phyloP scores from a whole-genome alignment of 2,329 filamentous ascomycete species.

The Pseudogymnoascus sp. region DNA sequence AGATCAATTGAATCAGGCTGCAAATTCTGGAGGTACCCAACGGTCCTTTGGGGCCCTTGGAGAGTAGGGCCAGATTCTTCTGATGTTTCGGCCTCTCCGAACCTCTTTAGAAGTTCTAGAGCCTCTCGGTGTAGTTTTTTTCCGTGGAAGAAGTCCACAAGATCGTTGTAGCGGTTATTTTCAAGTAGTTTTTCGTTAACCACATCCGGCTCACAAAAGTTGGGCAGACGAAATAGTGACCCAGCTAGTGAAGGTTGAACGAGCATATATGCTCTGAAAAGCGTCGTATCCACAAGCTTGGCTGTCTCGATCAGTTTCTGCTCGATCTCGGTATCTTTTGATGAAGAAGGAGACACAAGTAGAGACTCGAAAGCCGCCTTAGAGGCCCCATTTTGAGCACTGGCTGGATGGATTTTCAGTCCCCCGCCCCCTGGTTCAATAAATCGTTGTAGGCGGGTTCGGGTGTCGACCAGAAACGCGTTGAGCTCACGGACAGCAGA shows the following conservation, averaged over 20 bases:
- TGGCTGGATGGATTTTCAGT: slow-evolving; percentile 41
- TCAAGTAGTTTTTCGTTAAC: slow-evolving; percentile 90
- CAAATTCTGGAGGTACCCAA: slow-evolving; percentile 83
- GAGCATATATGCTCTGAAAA: slow-evolving; percentile 95
- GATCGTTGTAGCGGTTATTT: slow-evolving; percentile 78
- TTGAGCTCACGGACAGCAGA: slow-evolving; percentile 75
- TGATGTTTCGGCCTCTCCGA: slow-evolving; percentile 54
- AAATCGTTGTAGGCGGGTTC: slow-evolving; percentile 55
- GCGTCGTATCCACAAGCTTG: slow-evolving; percentile 80
- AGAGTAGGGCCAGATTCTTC: slow-evolving; percentile 49
- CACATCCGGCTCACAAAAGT: slow-evolving; percentile 93
- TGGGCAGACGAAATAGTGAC: slow-evolving; percentile 87
- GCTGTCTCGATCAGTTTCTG: slow-evolving; percentile 68
- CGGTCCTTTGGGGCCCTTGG: slow-evolving; percentile 73
- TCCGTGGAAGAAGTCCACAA: slow-evolving; percentile 96
- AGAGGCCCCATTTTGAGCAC: slow-evolving; percentile 33
- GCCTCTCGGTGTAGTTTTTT: slow-evolving; percentile 89
- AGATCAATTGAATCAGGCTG: slow-evolving; percentile 83
- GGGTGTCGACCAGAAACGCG: slow-evolving; percentile 80
- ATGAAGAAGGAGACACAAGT: slow-evolving; percentile 36
- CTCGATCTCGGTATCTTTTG: slow-evolving; percentile 51
- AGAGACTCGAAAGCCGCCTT: slow-evolving; percentile 49
- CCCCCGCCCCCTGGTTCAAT: slow-evolving; percentile 56
- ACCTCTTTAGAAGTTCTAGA: slow-evolving; percentile 70
- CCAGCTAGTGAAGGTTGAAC: slow-evolving; percentile 76